Percentiles rank a stretch among this genome's conserved stretches.
Evolutionary conservation across 495 filamentous ascomycete species (phyloP).

Genomic region (Bacidia rubella): DNA sequence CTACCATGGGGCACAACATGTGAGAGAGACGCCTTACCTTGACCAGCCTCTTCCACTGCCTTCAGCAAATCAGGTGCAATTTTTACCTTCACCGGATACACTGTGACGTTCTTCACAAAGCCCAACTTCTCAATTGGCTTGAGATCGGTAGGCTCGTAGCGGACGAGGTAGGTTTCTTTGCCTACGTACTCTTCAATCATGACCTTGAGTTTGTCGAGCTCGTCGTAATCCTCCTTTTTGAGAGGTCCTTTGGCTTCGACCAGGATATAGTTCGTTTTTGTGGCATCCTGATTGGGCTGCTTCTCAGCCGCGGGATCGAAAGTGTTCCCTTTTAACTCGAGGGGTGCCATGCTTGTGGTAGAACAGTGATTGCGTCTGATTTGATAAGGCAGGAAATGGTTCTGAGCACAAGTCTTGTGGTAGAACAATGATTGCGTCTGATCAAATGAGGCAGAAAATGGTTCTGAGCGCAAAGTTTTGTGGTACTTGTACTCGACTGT

Average conservation of each 20-base stretch:
- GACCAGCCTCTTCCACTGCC: no score
- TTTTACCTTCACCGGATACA: not conserved
- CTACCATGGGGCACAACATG: no score
- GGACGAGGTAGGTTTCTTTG: not conserved
- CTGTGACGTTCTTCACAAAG: not conserved
- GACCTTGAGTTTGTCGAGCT: not conserved
- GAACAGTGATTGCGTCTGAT: no score
- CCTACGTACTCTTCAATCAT: not conserved
- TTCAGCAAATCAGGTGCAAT: not conserved
- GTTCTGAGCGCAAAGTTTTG: no score
- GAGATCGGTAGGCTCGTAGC: not conserved
- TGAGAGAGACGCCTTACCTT: no score
- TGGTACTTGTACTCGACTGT: no score
- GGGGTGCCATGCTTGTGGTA: no score
- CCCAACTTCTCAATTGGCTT: not conserved
- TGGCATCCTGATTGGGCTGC: not conserved
- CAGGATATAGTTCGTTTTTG: not conserved
- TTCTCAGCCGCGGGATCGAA: not conserved
- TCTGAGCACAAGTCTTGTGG: no score
- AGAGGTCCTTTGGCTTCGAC: not conserved
- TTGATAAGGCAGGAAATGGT: no score
- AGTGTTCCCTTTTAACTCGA: not conserved
- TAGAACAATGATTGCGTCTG: no score
- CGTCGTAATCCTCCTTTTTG: not conserved
- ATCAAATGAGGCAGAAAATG: no score